These are phyloP conservation scores for Agroathelia rolfsii DNA, from an alignment of 1,284 basidiomycete genomes.

Conservation along the genomic window DNA sequence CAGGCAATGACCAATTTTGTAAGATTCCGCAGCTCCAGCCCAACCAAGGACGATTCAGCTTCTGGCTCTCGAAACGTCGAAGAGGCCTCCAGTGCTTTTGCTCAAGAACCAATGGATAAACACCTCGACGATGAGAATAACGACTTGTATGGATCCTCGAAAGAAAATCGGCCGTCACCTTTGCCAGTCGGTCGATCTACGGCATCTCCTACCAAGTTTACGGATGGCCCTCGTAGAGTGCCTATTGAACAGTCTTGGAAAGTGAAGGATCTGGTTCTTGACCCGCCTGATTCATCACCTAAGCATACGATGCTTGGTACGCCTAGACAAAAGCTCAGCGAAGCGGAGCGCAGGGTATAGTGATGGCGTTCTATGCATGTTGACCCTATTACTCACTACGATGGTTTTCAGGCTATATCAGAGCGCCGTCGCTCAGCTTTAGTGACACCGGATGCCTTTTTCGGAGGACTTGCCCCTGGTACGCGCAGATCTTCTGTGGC, in stretches of 20 bases:
- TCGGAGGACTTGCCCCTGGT: conserved; percentile 43
- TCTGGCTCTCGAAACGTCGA: too few relatives aligned
- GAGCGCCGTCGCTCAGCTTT: conserved; percentile 49
- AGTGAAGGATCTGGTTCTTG: conserved; percentile 41
- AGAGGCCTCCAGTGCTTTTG: too few relatives aligned
- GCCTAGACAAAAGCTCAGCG: conserved; percentile 23
- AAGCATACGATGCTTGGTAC: conserved; percentile 9
- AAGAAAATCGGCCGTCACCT: too few relatives aligned
- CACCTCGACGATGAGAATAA: conserved; percentile 5
- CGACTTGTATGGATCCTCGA: too few relatives aligned
- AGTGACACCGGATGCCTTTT: conserved; percentile 39
- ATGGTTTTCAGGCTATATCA: conserved; percentile 38
- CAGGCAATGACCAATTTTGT: too few relatives aligned
- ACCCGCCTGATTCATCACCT: conserved; percentile 3
- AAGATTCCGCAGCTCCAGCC: too few relatives aligned
- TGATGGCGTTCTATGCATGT: background rate
- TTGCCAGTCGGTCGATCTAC: conserved; percentile 11
- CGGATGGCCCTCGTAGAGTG: conserved; percentile 33
- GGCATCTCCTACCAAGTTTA: conserved; percentile 10
- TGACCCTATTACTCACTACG: conserved; percentile 1
- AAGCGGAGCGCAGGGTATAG: conserved; percentile 41
- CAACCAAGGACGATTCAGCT: too few relatives aligned
- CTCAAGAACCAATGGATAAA: conserved; percentile 8
- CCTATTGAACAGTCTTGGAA: conserved; percentile 41
- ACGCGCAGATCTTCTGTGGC: conserved; percentile 16